Base-by-base conservation (phyloP, 1,139 yeast species). In the Geotrichum klebahnii region DNA sequence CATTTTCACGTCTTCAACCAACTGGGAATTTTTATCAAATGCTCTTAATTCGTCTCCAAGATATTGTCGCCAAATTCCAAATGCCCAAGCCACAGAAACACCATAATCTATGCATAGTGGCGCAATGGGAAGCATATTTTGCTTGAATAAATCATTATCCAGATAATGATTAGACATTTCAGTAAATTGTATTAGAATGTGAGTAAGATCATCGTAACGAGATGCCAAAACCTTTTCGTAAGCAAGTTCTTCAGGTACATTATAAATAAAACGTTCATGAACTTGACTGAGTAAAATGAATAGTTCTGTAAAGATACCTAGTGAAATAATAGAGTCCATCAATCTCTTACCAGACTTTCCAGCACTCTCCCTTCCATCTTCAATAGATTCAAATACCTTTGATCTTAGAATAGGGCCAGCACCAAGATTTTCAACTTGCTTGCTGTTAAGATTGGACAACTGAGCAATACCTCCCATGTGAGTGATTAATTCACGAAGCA, bases 401-500 rank as follows among this genome's bases (percentile, higher is more conserved):
- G 73, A 72, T 53, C 79, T 78, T 47, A 90, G 66, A 12, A 79
- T 68, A 0, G 75, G 70, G 1, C 87, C 94, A 36, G 88, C 79
- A 53, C 83, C 82, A 38, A 90, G 69, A 67, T 81, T 75, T 49
- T 79, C 74, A 17, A 90, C 75, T 61, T 88, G 96, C 23, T 73
- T 70, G 5, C 76, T 67, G 0, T 90, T 82, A 46, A 88, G 69
- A 60, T 86, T 83, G 3, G 81, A 72, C 31, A 76, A 77, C 19
- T 82, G 76, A 55, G 84, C 85, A 34, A 89, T 78, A 3, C 97
- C 97, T 16, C 95, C 88, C 84, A 90, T 88, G 12, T 82, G 76
- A 23, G 76, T 67, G 17, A 90, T 67, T 47, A 90, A 69, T 54
- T 88, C 95, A 56, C 80, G 78, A 44, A 92, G 67, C 8, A 92